phyloP scores from a whole-genome alignment of 2,329 filamentous ascomycete genomes.

The Pyrenophora teres region DNA sequence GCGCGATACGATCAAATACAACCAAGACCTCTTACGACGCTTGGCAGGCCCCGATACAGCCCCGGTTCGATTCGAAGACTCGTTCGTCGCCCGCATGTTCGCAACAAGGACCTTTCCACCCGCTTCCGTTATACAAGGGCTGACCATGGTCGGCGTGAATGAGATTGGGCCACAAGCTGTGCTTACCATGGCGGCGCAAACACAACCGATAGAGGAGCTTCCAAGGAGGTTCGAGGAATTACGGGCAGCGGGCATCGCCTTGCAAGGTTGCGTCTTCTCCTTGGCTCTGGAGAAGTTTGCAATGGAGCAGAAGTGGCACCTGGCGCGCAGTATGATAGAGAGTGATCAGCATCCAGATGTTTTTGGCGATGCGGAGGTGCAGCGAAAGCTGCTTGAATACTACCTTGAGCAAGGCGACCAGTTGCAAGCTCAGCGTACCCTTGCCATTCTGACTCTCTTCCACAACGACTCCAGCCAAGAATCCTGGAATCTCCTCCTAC shows the following conservation, averaged over 20 bases:
- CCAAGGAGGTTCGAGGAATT: slow-evolving; percentile 64
- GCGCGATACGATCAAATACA: slow-evolving; percentile 22
- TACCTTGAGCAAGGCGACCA: slow-evolving; percentile 59
- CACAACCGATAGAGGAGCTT: slow-evolving; percentile 62
- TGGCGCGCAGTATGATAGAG: slow-evolving; percentile 58
- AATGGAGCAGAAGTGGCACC: slow-evolving; percentile 56
- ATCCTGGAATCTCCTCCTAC: slow-evolving; percentile 56
- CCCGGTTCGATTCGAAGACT: slow-evolving; percentile 60
- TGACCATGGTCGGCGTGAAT: slow-evolving; percentile 72
- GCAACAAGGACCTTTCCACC: slow-evolving; percentile 75
- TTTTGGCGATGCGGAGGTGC: slow-evolving; percentile 60
- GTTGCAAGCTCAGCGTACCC: slow-evolving; percentile 59
- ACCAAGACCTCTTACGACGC: slow-evolving; percentile 40
- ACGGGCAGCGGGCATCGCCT: slow-evolving; percentile 63
- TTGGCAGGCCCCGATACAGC: slow-evolving; percentile 50
- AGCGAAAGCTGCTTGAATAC: slow-evolving; percentile 59
- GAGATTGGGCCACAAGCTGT: slow-evolving; percentile 76
- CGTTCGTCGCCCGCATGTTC: slow-evolving; percentile 78
- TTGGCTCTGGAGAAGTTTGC: slow-evolving; percentile 69
- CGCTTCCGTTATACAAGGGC: slow-evolving; percentile 70
- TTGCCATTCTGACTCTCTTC: slow-evolving; percentile 58
- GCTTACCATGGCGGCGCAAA: slow-evolving; percentile 74
- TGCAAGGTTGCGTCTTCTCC: slow-evolving; percentile 68
- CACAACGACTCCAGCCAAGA: slow-evolving; percentile 43
- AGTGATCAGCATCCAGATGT: slow-evolving; percentile 70